Conservation (phyloP, 352 stramenopile species). For the Pythium scleroteichum region DNA sequence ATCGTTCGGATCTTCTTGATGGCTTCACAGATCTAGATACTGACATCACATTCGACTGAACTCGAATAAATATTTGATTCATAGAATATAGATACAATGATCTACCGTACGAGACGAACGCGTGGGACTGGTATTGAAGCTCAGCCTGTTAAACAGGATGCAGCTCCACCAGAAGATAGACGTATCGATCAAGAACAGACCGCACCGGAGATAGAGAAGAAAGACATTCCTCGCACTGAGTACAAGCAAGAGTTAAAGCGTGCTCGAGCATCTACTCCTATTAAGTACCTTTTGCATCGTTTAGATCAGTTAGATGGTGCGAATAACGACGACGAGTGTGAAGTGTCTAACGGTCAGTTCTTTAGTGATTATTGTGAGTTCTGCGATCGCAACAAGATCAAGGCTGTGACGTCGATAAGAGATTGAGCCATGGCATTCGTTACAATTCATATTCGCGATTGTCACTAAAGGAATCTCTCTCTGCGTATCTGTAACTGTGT, state of each 20-base stretch:
- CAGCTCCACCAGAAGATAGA: conserved; percentile 11
- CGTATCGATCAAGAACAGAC: conserved; percentile 11
- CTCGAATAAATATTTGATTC: conserved; percentile 15
- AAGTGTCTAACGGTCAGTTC: conserved; percentile 15
- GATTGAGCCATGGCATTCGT: conserved; percentile 9
- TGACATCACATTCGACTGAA: conserved; percentile 9
- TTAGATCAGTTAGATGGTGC: conserved; percentile 12
- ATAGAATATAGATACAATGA: conserved; percentile 16
- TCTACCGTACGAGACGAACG: conserved; percentile 6
- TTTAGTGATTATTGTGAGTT: conserved; percentile 12
- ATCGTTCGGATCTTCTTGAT: conserved; percentile 1
- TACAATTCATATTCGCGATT: conserved; percentile 9
- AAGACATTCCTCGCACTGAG: conserved; percentile 13
- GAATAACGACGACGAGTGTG: conserved; percentile 13
- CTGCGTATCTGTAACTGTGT: conserved; percentile 7
- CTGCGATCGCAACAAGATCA: conserved; percentile 9
- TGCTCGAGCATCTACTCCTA: conserved; percentile 20
- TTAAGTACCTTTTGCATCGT: conserved; percentile 17
- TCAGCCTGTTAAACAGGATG: conserved; percentile 14
- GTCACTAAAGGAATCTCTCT: conserved; percentile 8
- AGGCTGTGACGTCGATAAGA: conserved; percentile 9
- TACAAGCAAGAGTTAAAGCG: conserved; percentile 29
- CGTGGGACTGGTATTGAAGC: conserved; percentile 13
- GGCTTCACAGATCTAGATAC: conserved; percentile 14
- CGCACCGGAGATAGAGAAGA: conserved; percentile 7